Evolutionary conservation across 495 filamentous ascomycete genomes (phyloP).

Genomic region (Usnea hakonensis): DNA sequence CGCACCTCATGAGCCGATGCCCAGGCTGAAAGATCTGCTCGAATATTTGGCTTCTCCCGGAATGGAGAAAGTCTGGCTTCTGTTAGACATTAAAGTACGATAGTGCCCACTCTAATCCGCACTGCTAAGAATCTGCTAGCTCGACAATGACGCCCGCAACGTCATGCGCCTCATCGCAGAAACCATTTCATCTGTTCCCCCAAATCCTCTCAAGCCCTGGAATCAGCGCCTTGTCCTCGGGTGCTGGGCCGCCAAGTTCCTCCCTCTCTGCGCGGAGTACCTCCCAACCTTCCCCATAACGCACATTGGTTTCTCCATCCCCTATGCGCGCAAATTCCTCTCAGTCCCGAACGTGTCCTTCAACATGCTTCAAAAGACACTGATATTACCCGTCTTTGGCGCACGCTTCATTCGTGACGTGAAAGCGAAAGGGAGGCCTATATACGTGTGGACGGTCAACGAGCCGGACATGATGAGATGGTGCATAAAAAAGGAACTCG

Average conservation of each 20-base stretch:
- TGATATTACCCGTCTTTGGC: conserved; percentile 56
- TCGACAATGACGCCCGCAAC: conserved; percentile 60
- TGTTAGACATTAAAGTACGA: conserved; percentile 81
- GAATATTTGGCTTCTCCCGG: conserved; percentile 56
- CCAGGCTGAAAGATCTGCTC: conserved; percentile 67
- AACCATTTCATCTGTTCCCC: conserved; percentile 47
- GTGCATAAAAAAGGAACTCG: conserved; percentile 47
- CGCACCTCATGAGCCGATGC: conserved; percentile 62
- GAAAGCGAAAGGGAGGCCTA: conserved; percentile 42
- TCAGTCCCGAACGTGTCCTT: conserved; percentile 54
- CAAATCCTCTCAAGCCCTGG: conserved; percentile 50
- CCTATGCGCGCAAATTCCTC: conserved; percentile 64
- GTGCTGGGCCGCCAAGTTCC: conserved; percentile 64
- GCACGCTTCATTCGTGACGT: conserved; percentile 55
- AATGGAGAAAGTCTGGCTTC: conserved; percentile 61
- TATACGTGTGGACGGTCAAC: conserved; percentile 86
- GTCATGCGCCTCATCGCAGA: conserved; percentile 58
- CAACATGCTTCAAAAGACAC: conserved; percentile 60
- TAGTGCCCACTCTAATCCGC: neutral
- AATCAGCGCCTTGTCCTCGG: conserved; percentile 64
- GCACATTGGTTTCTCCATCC: conserved; percentile 63
- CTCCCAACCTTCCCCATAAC: conserved; percentile 61
- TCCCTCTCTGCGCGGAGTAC: conserved; percentile 50
- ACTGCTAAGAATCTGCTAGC: conserved; percentile 30
- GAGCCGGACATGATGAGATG: conserved; percentile 65